Evolutionary conservation across 352 stramenopile species (phyloP), one percentile per base, ranked within the genome.

Genomic region (Phytophthora syringae): DNA sequence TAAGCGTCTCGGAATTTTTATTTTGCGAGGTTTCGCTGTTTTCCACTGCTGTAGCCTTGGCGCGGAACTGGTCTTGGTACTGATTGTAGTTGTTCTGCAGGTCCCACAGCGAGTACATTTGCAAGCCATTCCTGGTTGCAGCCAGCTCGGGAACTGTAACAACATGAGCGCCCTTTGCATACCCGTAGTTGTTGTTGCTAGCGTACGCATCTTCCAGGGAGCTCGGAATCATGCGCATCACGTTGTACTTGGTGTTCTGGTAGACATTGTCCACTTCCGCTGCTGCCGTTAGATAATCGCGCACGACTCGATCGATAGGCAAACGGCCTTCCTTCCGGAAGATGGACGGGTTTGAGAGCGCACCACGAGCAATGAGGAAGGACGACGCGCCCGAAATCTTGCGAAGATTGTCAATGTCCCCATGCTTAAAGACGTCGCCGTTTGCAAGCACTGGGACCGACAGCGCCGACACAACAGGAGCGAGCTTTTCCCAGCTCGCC

Each of bases 231-330:
- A 95, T 95, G 24, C 88, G 82, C 57, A 77, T 90, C 28, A 96
- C 62, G 36, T 82, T 94, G 82, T 97, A 97, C 80, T 97, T 97
- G 60, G 88, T 92, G 75, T 97, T 97, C 52, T 95, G 86, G 49
- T 86, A 95, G 48, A 94, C 80, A 40, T 96, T 96, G 77, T 97
- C 89, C 3, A 76, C 88, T 75, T 94, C 86, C 7, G 85, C 88
- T 0, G 84, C 76, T 36, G 79, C 73, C 48, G 82, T 78, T n/a
- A 95, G 67, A 64, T 94, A 95, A 39, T 88, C 81, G 1, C 76
- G 52, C 16, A 91, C 81, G 52, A 92, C 86, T 44, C 93, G 67
- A 11, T 74, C 64, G 47, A 82, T 77, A 18, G 79, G 72, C 43
- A 95, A 72, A 55, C 85, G 82, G 24, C 86, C 82, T 59, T 86